A percentile compares a stretch with the other conserved stretches of the same genome.
phyloP scores from a whole-genome alignment of 1,139 yeast genomes.

The Suhomyces chickasaworum region DNA sequence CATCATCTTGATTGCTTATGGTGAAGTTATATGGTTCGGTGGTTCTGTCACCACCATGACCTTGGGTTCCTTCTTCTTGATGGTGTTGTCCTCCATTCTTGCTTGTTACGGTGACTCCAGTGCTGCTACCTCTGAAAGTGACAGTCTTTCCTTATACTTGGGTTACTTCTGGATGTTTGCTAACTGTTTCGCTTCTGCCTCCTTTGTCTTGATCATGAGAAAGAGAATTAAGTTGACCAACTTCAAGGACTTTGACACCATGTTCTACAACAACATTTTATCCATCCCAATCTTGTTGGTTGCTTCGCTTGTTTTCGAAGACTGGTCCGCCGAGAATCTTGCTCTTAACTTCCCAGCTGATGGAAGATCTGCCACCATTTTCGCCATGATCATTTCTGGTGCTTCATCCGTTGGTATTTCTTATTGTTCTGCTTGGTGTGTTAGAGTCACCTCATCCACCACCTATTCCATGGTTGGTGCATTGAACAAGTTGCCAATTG shows the following conservation, averaged over 20 bases:
- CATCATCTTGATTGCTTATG: constrained; percentile 93
- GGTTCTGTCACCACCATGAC: constrained; percentile 92
- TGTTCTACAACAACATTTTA: constrained; percentile 94
- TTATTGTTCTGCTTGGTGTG: constrained; percentile 99
- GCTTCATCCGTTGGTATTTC: constrained; percentile 94
- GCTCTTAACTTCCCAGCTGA: constrained; percentile 75
- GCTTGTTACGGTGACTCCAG: constrained; percentile 80
- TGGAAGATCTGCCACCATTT: constrained; percentile 63
- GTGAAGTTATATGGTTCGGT: constrained; percentile 97
- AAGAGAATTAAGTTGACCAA: constrained; percentile 95
- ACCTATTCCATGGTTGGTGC: constrained; percentile 99
- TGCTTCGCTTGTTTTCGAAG: constrained; percentile 78
- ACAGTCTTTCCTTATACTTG: constrained; percentile 54
- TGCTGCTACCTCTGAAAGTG: constrained; percentile 36
- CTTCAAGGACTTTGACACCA: constrained; percentile 97
- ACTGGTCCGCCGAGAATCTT: constrained; percentile 86
- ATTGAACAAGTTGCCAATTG: constrained; percentile 95
- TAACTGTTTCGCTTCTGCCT: constrained; percentile 92
- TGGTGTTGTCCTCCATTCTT: constrained; percentile 90
- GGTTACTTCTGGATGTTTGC: constrained; percentile 97
- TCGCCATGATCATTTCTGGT: constrained; percentile 91
- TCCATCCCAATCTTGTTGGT: constrained; percentile 85
- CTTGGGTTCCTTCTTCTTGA: constrained; percentile 78
- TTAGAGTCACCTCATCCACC: constrained; percentile 96
- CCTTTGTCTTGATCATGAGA: constrained; percentile 92